Evolutionary conservation across 805 yeast species (phyloP).

Genomic region (Teunomyces pallodes): DNA sequence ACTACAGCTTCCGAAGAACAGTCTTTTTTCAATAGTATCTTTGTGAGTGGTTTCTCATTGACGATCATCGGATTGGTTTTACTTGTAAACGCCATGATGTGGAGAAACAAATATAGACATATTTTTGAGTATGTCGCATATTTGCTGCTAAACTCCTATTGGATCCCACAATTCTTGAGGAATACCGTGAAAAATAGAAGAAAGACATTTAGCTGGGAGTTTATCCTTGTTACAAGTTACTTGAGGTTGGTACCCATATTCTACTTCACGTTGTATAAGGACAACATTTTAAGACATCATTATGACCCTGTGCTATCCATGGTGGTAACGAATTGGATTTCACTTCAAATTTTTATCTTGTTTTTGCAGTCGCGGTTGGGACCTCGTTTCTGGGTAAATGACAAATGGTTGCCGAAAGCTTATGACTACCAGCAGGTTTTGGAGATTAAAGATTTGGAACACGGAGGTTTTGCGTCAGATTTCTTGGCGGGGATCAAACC

Average conservation of each 20-base stretch:
- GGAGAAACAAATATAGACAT: slow-evolving; percentile 59
- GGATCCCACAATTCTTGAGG: slow-evolving; percentile 88
- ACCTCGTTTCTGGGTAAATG: slow-evolving; percentile 81
- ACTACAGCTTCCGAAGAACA: slow-evolving; percentile 17
- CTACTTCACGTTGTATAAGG: slow-evolving; percentile 52
- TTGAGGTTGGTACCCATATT: slow-evolving; percentile 62
- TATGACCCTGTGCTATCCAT: slow-evolving; percentile 51
- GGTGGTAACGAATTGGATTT: slow-evolving; percentile 52
- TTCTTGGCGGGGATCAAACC: slow-evolving; percentile 36
- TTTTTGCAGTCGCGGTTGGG: slow-evolving; percentile 68
- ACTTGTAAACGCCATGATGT: slow-evolving; percentile 52
- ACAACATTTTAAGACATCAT: slow-evolving; percentile 72
- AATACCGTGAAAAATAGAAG: slow-evolving; percentile 69
- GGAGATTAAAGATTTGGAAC: slow-evolving; percentile 57
- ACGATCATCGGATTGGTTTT: slow-evolving; percentile 42
- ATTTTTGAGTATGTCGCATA: slow-evolving; percentile 57
- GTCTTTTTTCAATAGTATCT: slow-evolving; percentile 21
- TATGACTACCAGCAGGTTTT: slow-evolving; percentile 79
- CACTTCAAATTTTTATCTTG: slow-evolving; percentile 56
- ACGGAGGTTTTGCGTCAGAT: slow-evolving; percentile 54
- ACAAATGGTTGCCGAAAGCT: slow-evolving; percentile 69
- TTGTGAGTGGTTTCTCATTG: slow-evolving; percentile 25
- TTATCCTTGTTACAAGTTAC: slow-evolving; percentile 64
- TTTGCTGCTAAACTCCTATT: slow-evolving; percentile 60
- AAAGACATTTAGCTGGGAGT: slow-evolving; percentile 67